Evolutionary conservation across 1,139 yeast genomes (phyloP), one percentile per base, ranked within the genome.

Genomic region (Hanseniaspora sp.): DNA sequence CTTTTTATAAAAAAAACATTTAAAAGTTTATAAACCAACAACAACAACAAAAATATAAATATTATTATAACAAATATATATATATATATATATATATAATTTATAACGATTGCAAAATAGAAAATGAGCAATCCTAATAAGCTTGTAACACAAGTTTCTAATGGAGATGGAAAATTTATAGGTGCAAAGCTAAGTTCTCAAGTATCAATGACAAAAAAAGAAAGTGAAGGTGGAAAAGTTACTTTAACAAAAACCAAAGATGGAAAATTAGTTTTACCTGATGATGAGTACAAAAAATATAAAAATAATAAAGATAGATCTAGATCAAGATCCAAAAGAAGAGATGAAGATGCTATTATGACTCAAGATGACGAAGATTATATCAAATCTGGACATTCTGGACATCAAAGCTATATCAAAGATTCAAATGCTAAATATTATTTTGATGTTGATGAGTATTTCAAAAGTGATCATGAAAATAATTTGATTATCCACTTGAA

Each of bases 401-500:
- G 38, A 58, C 63, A 46, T 56, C 58, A 77, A 75, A 60, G 74
- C 83, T 68, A 79, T 80, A 64, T 76, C 83, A 55, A 73, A 94
- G 52, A 94, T 86, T 13, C 69, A 67, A 17, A 66, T 70, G 57
- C 86, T 83, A 67, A 77, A 77, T 55, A 61, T 13, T 59, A 59
- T 49, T 57, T 60, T 48, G 61, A 62, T 23, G 67, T 67, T 33
- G 68, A 69, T 40, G 70, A 51, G 2, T 54, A 69, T 49, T 74
- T 75, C 48, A 60, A 59, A 35, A 84, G 80, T 61, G 79, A 75
- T 61, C 54, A 51, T 28, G 54, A 51, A 39, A 79, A 80, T 65
- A 78, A 85, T 23, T 76, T 78, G 59, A 83, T 86, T 56, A 51
- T 54, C 18, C 80, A 77, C 61, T 74, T 88, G 66, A 80, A 85